Base-by-base conservation (phyloP, 371 early-diverging fungal species). In the Smittium mucronatum region DNA sequence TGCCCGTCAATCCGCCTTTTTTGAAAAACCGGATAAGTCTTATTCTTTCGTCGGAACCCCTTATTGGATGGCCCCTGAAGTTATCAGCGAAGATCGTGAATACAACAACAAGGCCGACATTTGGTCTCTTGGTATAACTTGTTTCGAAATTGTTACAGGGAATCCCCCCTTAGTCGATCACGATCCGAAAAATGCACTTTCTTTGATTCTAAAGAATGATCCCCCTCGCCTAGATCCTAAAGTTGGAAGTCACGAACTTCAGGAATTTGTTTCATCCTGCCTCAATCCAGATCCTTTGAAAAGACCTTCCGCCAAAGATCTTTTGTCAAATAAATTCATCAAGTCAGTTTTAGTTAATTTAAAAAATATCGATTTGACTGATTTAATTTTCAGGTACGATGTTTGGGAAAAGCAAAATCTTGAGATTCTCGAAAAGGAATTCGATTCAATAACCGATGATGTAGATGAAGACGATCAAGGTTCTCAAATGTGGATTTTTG, bases 51-150 rank as follows among this genome's bases (percentile, higher is more conserved):
- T 93, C 32, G 93, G 93, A 21, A 93, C 93, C 35, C 93, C 93
- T 72, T 89, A 89, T 77, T 96, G 90, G 90, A 90, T 91, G 90
- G 91, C 92, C 2, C 93, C 91, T 0, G 97, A 95, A 68, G 94
- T 94, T 17, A 88, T 92, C 67, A 81, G 82, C 26, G 90, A 93
- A 75, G 89, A 89, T 1, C 81, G 88, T 36, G 83, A 87, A 0
- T 89, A 88, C 75, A 90, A 91, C 70, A 86, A 81, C 69, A 91
- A 89, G 81, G 88, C 86, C 26, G 94, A 93, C 75, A 89, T 93
- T 36, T 93, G 94, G 94, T 91, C 92, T 0, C 81, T 97, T 28
- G 98, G 98, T 16, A 97, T 98, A 70, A 97, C 98, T 1, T 89
- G 94, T 17, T 94, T 93, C 70, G 98, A 98, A 75, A 89, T 98